Evolutionary conservation across 2,329 filamentous ascomycete species (phyloP).

Genomic region (Penicillium aurantiogriseum): DNA sequence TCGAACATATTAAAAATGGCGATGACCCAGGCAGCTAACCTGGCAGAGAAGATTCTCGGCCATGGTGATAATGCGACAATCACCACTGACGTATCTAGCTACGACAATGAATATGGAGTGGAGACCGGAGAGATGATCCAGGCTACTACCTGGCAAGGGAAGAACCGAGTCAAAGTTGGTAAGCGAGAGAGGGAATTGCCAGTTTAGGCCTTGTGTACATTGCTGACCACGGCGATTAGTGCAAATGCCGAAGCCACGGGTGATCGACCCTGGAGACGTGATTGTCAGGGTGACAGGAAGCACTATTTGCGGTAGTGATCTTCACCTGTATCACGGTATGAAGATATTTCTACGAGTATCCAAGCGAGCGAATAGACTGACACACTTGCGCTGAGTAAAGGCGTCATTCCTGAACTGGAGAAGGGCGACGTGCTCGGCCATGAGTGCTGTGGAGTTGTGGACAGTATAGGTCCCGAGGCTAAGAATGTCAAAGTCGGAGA

Average conservation of each 20-base stretch:
- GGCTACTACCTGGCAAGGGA: constrained; percentile 78
- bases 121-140: constrained; percentile 66
- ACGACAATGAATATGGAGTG: constrained; percentile 56
- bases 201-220: background rate
- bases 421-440: constrained; percentile 67
- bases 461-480: constrained; percentile 56
- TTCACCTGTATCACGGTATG: constrained; percentile 51
- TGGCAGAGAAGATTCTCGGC: constrained; percentile 65
- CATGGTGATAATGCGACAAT: constrained; percentile 65
- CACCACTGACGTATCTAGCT: constrained; percentile 67
- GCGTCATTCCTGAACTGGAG: constrained; percentile 56
- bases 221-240: constrained; percentile 37
- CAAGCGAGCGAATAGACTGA: background rate
- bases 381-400: constrained; percentile 19
- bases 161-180: constrained; percentile 72
- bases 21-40: constrained; percentile 64
- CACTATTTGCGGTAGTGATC: constrained; percentile 61
- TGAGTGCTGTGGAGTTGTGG: constrained; percentile 54
- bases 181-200: constrained; percentile 4
- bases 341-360: background rate
- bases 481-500: constrained; percentile 58
- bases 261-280: constrained; percentile 72
- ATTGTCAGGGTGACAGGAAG: constrained; percentile 73
- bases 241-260: constrained; percentile 66
- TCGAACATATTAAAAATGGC: constrained; percentile 48